Evolutionary conservation across 2,329 filamentous ascomycete genomes (phyloP).

Genomic region (Xylaria sp.): DNA sequence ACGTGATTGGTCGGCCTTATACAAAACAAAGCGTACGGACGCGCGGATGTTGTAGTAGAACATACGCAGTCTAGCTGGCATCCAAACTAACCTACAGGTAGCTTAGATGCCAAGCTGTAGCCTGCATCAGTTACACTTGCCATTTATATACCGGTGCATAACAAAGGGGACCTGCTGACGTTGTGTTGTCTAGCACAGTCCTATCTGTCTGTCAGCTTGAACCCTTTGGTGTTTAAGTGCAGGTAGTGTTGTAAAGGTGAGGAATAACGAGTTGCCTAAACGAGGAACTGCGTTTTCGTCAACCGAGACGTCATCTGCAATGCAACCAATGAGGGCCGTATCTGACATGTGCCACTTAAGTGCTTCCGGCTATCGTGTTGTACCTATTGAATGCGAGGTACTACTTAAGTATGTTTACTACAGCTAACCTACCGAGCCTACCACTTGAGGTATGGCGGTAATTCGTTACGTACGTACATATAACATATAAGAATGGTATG

Average conservation of each 20-base stretch:
- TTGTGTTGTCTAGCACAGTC: not conserved
- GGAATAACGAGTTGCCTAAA: constrained; percentile 6
- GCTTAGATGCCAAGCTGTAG: not conserved
- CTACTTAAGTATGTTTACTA: not conserved
- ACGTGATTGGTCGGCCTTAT: constrained; percentile 24
- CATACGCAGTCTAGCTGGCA: not conserved
- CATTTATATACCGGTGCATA: not conserved
- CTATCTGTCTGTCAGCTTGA: not conserved
- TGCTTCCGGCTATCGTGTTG: not conserved
- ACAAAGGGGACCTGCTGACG: not conserved
- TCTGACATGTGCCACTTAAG: constrained; percentile 2
- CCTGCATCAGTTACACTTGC: not conserved
- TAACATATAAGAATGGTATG: not conserved
- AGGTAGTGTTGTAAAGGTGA: not conserved
- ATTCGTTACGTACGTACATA: no score
- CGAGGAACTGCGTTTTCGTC: constrained; percentile 6
- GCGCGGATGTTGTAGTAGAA: constrained; percentile 14
- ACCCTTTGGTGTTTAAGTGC: not conserved
- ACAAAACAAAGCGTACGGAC: not conserved
- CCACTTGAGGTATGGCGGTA: no score
- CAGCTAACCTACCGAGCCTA: no score
- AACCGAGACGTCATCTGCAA: constrained; percentile 3
- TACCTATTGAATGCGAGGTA: not conserved
- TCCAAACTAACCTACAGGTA: not conserved
- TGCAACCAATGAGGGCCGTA: not conserved